Percentiles rank a stretch among this genome's conserved stretches.
Evolutionary conservation across 108 stramenopile genomes (phyloP).

Genomic region (Ochromonas danica): DNA sequence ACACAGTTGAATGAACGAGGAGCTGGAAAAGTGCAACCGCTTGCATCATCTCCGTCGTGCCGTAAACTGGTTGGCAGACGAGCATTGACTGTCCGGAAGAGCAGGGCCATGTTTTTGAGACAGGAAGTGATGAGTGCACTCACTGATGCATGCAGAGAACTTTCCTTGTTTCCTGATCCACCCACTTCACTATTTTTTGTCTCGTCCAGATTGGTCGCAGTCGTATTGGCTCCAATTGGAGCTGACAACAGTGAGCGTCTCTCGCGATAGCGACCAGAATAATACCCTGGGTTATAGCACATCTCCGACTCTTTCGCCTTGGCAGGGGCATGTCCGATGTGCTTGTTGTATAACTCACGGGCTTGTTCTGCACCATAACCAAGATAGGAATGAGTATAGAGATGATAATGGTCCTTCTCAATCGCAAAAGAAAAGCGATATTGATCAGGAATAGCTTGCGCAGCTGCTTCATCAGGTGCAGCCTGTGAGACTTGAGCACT

Average conservation of each 20-base stretch:
- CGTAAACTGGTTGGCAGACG: constrained; percentile 3
- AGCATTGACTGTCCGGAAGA: not conserved
- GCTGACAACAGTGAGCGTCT: not conserved
- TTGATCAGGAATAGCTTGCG: not conserved
- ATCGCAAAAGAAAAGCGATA: not conserved
- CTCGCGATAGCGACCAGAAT: not conserved
- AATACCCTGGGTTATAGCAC: constrained; percentile 22
- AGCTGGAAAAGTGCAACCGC: not conserved
- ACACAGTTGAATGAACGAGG: constrained; percentile 20
- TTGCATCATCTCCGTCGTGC: not conserved
- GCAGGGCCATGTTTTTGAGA: not conserved
- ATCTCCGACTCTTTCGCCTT: not conserved
- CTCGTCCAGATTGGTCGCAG: not conserved
- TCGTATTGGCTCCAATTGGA: not conserved
- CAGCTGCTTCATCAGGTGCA: not conserved
- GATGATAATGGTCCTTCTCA: not conserved
- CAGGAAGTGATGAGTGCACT: not conserved
- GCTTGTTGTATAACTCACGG: not conserved
- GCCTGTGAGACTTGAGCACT: constrained; percentile 41
- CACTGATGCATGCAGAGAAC: not conserved
- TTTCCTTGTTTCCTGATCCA: not conserved
- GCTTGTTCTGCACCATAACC: constrained; percentile 42
- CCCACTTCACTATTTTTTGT: not conserved
- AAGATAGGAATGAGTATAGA: constrained; percentile 51
- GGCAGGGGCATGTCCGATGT: not conserved